Evolutionary conservation across 192 early-diverging fungal genomes (phyloP), one percentile per base, ranked within the genome.

Genomic region (Obelidium mucronatum): DNA sequence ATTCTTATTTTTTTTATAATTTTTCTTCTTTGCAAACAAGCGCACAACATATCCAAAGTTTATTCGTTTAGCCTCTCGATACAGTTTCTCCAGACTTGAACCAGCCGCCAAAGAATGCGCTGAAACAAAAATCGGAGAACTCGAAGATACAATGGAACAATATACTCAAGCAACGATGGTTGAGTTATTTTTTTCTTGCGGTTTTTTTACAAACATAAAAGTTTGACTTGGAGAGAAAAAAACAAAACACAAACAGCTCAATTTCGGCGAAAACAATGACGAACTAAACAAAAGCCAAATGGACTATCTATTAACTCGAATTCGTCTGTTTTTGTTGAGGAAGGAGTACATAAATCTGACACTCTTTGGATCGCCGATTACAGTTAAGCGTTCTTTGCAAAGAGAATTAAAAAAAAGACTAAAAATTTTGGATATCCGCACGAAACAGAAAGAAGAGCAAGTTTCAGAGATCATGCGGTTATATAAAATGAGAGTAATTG

Each of bases 111-210:
- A 84, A 52, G 59, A 78, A 8, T 65, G 80, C 28, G 82, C 82
- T 59, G 81, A 85, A 54, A 67, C 59, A 22, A 80, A 81, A 78
- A 78, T 88, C 2, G 54, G 51, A 0, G 87, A 88, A 60, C 64
- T 83, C 19, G 87, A 88, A 67, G 84, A 88, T 59, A 76, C 78
- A 35, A 42, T 88, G 74, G 87, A 88, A 24, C 81, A 82, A 48
- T 84, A 79, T 35, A 40, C 75, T 26, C 80, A 81, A 53, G 80
- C 80, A 19, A 80, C 80, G 13, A 67, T 82, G 52, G 48, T 51
- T 13, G 8, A 8, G 11, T 26, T 65, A 11, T 35, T 40, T 65
- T 37, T 65, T 65, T 65, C 15, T n/a, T n/a, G n/a, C n/a, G n/a
- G n/a, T n/a, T n/a, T n/a, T n/a, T n/a, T n/a, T n/a, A n/a, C n/a